Base-by-base conservation (phyloP, 2,329 filamentous ascomycete species). In the Aaosphaeria arxii region DNA sequence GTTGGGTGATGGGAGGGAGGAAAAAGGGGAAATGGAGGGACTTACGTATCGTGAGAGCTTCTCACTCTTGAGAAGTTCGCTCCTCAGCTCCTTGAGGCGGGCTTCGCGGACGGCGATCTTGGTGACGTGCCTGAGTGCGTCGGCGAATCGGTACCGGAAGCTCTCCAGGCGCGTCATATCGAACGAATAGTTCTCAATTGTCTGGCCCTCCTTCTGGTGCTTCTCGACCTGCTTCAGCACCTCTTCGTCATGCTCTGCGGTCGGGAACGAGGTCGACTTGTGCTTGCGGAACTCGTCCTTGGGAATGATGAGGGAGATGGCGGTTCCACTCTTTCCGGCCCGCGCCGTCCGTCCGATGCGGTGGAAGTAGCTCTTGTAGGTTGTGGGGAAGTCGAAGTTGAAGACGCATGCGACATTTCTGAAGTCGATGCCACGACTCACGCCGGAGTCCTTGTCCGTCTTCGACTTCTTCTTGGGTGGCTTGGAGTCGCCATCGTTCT, bases 401-500 rank as follows among this genome's bases (percentile, higher is more conserved):
- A 99, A 84, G 28, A 99, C 91, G 48, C 62, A 66, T 32, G 62
- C 61, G 46, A 99, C 91, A 64, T 96, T 92, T 63, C 94, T 87
- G 76, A 99, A 99, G 71, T 99, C 94, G 59, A 99, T 95, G 49
- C 92, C 94, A 60, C 94, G 84, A 7, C 91, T 92, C n/a, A 99
- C 87, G 13, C 94, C 91, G 62, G 94, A 99, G 63, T 99, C 94
- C 62, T 95, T 88, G 30, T 77, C 74, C 11, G 79, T 78, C 67
- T 85, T 84, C 50, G 83, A 82, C 66, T 85, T 87, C 47, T 61
- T 61, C 45, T 50, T 42, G 11, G 35, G 33, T 11, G 61, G 67
- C 24, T 69, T 67, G 29, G 64, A 59, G 17, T 54, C 57, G 24
- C 63, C 62, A 31, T 60, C 60, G 47, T 58, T 58, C 17, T 83